Evolutionary conservation across 116 monocot genomes (phyloP).

Genomic region (Dioscorea cayenensis): DNA sequence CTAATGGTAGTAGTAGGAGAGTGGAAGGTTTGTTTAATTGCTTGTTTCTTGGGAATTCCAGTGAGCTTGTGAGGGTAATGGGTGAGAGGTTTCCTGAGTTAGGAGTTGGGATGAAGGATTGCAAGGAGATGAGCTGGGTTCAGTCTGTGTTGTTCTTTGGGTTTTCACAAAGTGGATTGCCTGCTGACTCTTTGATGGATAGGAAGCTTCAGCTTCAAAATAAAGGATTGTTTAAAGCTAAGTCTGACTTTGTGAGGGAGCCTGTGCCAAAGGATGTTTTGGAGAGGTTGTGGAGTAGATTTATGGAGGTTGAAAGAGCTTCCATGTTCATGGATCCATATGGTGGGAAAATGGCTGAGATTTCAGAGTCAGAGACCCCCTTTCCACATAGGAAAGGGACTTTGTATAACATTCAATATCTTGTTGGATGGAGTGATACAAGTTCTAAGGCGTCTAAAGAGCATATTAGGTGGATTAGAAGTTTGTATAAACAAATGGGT

Average conservation of each 20-base stretch:
- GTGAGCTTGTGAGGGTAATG: neutral
- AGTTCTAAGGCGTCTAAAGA: neutral
- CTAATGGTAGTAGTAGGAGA: neutral
- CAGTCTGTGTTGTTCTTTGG: neutral
- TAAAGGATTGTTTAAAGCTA: constrained; percentile 32
- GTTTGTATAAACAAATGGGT: constrained; percentile 20
- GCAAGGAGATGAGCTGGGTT: constrained; percentile 6
- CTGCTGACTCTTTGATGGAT: constrained; percentile 6
- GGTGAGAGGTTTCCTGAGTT: constrained; percentile 3
- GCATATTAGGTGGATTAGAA: constrained; percentile 16
- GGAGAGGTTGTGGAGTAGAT: constrained; percentile 19
- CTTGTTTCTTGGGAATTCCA: constrained; percentile 8
- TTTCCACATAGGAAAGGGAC: constrained; percentile 27
- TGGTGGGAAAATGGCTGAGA: constrained; percentile 23
- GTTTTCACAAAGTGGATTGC: neutral
- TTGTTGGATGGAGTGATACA: constrained; percentile 3
- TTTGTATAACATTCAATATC: constrained; percentile 14
- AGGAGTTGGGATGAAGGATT: neutral
- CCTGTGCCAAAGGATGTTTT: constrained; percentile 20
- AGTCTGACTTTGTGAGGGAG: constrained; percentile 37
- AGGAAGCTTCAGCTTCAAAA: constrained; percentile 1
- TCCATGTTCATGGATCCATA: constrained; percentile 26
- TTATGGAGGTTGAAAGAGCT: neutral
- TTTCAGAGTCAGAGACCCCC: constrained; percentile 5
- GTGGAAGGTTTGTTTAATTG: neutral